These are phyloP conservation scores for Penicillium ochrochloron DNA, from an alignment of 495 filamentous ascomycete species.

Conservation along the genomic window DNA sequence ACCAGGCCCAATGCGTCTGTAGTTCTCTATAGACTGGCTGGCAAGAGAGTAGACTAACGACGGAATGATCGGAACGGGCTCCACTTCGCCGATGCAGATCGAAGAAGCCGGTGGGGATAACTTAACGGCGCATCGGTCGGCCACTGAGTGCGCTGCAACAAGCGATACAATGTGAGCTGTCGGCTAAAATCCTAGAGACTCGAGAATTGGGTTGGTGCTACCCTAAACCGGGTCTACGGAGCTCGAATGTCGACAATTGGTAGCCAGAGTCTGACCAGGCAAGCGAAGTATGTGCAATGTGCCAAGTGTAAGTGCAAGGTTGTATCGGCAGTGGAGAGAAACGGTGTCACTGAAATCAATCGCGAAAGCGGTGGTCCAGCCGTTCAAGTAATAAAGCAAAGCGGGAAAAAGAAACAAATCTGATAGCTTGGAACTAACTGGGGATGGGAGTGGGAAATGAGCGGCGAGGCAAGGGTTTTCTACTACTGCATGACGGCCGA, in stretches of 20 bases:
- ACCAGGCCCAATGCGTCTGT: slow-evolving; percentile 13
- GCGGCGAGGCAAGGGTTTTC: slow-evolving; percentile 34
- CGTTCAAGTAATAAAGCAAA: slow-evolving; percentile 5
- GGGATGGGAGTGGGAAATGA: slow-evolving; percentile 18
- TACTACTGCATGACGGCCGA: slow-evolving; percentile 20
- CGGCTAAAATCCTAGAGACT: slow-evolving; percentile 13
- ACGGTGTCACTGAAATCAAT: slow-evolving; percentile 8
- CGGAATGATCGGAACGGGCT: slow-evolving; percentile 14
- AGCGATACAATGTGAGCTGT: slow-evolving; percentile 17
- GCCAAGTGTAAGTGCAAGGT: slow-evolving; percentile 21
- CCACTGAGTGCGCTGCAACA: slow-evolving; percentile 9
- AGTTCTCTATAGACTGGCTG: slow-evolving; percentile 1
- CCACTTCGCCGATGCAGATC: slow-evolving; percentile 14
- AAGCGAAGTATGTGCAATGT: slow-evolving; percentile 20
- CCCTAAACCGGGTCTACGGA: not conserved
- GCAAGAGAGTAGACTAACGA: slow-evolving; percentile 13
- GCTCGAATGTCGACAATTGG: not conserved
- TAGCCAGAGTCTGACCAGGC: slow-evolving; percentile 4
- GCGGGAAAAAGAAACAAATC: slow-evolving; percentile 9
- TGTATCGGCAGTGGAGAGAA: slow-evolving; percentile 25
- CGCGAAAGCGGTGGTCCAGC: slow-evolving; percentile 23
- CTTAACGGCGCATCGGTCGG: slow-evolving; percentile 18
- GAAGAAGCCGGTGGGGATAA: slow-evolving; percentile 19
- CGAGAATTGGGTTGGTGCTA: slow-evolving; percentile 12
- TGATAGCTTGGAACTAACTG: slow-evolving; percentile 14